Base-by-base conservation (phyloP, 108 stramenopile species). In the Aurantiochytrium sp. region DNA sequence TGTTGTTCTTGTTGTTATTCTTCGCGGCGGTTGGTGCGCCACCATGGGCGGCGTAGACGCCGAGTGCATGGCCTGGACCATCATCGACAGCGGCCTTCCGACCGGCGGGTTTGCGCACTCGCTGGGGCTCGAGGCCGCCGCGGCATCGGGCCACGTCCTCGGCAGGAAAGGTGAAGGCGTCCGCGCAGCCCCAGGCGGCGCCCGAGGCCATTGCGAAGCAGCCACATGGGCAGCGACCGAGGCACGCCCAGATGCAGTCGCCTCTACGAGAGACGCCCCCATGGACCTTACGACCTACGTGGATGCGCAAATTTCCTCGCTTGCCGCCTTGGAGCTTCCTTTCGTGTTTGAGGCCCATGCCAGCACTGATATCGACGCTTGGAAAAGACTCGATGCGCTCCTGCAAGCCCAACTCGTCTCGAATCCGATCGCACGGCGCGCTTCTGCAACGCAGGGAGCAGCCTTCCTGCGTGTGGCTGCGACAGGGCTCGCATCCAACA, bases 81-180 rank as follows among this genome's bases (percentile, higher is more conserved):
- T 88, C 60, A 60, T 88, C 35, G 88, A 88, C 60, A 64, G 60
- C 60, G 88, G 60, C 44, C 88, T 88, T 43, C 88, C 88, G 60
- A 88, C 88, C 44, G 88, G 88, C 12, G 60, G 43, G 19, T 88
- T 88, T 47, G 88, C 88, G 16, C 88, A 88, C 88, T 88, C 88
- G 23, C 28, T 47, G 3, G 60, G 60, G 21, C n/a, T 88, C 60
- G 88, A 88, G 42, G 88, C 88, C 21, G 88, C 88, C 1, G 25
- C 25, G 14, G 60, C 60, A 5, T 53, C 53, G 14, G 60, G 60
- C 25, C 45, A 55, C 10, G 21, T 88, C 10, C 64, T 42, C 21
- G 64, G 64, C 10, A 8, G 64, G 8, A 42, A 28, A 10, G n/a
- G 14, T 19, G 42, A 47, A 28, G 60, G 47, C 60, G 59, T 45